phyloP scores from a whole-genome alignment of 129 eudicot species.

The Lactuca saligna region DNA sequence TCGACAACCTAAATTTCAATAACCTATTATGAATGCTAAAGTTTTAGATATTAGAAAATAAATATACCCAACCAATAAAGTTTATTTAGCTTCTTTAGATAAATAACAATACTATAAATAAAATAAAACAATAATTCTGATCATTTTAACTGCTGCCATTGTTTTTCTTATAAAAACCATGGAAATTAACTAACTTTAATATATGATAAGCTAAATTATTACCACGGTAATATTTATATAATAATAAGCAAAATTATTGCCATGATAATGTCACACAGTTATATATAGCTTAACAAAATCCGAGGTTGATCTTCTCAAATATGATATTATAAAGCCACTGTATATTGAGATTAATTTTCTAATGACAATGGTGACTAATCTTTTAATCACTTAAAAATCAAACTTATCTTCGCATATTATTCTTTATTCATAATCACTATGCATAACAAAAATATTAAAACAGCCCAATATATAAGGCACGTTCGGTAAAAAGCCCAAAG shows the following conservation, averaged over 20 bases:
- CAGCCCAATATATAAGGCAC: not conserved
- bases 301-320: not conserved
- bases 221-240: not conserved
- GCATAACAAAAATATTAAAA: not conserved
- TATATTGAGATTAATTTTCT: not conserved
- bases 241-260: not conserved
- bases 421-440: not conserved
- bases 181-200: not conserved
- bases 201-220: no score
- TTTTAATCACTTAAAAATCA: constrained; percentile 2
- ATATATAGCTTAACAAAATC: not conserved
- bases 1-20: not conserved
- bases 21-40: not conserved
- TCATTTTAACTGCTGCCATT: no score
- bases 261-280: not conserved
- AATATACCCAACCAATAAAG: not conserved
- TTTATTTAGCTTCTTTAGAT: not conserved
- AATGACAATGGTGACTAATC: not conserved
- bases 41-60: not conserved
- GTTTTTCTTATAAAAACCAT: not conserved
- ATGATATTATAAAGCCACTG: not conserved
- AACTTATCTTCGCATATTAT: not conserved
- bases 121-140: no score
- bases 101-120: not conserved
- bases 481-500: no score